Evolutionary conservation across 768 basidiomycete species (phyloP).

Genomic region (Agaricus blazei): DNA sequence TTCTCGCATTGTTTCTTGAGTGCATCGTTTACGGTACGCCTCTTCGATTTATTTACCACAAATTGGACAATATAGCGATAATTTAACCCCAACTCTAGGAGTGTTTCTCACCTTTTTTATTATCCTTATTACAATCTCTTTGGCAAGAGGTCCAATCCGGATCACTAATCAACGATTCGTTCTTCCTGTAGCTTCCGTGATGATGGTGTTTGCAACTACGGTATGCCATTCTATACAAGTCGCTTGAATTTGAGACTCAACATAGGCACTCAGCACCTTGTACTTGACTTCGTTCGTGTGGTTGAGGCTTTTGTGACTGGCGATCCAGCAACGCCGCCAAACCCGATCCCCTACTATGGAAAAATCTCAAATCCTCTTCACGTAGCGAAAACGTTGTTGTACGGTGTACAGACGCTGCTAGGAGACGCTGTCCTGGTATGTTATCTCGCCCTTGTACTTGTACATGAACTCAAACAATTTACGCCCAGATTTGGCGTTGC

Average conservation of each 20-base stretch:
- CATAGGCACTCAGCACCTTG: neutral
- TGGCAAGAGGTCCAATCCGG: neutral
- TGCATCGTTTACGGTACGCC: conserved; percentile 1
- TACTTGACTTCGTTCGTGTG: neutral
- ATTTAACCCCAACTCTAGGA: neutral
- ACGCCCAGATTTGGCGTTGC: neutral
- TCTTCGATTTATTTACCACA: neutral
- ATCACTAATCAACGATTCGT: conserved; percentile 4
- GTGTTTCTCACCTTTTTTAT: conserved; percentile 1
- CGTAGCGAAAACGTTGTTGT: neutral
- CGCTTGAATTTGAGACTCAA: no score
- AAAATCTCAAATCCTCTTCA: neutral
- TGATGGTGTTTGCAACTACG: conserved; percentile 1
- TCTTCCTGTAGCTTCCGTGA: conserved; percentile 1
- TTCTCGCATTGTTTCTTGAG: conserved; percentile 4
- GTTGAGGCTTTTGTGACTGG: neutral
- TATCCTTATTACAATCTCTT: conserved; percentile 1
- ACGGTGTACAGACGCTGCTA: neutral
- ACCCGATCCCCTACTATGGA: neutral
- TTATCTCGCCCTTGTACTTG: neutral
- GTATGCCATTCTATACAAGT: neutral
- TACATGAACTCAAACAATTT: neutral
- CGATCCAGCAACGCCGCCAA: neutral
- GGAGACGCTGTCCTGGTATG: conserved; percentile 2
- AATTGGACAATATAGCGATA: neutral